Conservation (phyloP, 371 early-diverging fungal genomes). For the Dinochytrium kinnereticum region DNA sequence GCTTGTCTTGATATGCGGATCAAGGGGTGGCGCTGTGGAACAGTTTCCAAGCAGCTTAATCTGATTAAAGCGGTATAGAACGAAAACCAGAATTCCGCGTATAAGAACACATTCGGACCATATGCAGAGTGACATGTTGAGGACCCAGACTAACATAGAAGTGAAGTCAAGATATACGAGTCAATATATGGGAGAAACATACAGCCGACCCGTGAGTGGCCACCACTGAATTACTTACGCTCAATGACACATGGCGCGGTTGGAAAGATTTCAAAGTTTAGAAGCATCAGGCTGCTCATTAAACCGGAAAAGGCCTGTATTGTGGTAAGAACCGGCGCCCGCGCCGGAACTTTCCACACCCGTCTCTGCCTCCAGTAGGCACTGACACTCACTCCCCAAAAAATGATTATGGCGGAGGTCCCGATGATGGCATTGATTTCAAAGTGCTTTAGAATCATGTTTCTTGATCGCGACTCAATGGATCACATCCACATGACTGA, state of each 20-base stretch:
- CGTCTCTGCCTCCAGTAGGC: neutral
- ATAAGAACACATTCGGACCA: neutral
- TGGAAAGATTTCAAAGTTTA: neutral
- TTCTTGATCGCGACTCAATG: too few relatives aligned
- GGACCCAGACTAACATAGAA: neutral
- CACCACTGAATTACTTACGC: too few relatives aligned
- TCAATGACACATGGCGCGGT: neutral
- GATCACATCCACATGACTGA: too few relatives aligned
- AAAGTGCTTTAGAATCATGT: too few relatives aligned
- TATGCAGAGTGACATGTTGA: neutral
- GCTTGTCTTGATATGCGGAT: neutral
- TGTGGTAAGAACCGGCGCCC: neutral
- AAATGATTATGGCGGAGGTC: neutral
- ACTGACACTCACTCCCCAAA: neutral
- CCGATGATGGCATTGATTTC: too few relatives aligned
- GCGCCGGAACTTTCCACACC: neutral
- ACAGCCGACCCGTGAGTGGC: neutral
- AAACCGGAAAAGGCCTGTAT: neutral
- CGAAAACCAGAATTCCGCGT: neutral
- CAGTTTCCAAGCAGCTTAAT: neutral
- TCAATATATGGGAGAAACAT: neutral
- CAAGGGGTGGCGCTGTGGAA: too few relatives aligned
- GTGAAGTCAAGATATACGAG: neutral
- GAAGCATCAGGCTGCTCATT: neutral
- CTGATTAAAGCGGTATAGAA: neutral